Percentiles rank a stretch among this genome's conserved stretches.
phyloP scores from a whole-genome alignment of 495 filamentous ascomycete genomes.

The Talaromyces nanjingensis region DNA sequence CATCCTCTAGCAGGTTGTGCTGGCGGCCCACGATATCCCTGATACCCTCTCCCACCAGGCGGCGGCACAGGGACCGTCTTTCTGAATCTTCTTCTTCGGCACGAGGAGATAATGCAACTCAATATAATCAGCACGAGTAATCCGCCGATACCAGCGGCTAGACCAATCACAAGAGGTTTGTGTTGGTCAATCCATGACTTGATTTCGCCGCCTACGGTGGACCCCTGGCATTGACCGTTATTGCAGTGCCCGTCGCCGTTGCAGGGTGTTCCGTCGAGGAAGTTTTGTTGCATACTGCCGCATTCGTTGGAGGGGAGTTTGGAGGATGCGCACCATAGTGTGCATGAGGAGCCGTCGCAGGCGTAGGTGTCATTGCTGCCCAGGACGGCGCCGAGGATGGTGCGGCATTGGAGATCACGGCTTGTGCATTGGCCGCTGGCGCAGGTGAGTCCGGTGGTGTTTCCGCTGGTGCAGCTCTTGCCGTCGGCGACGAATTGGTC shows the following conservation, averaged over 20 bases:
- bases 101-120: slow-evolving; percentile 51
- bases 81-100: slow-evolving; percentile 31
- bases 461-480: slow-evolving; percentile 49
- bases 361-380: slow-evolving; percentile 74
- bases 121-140: slow-evolving; percentile 57
- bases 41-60: background rate
- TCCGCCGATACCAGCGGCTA: slow-evolving; percentile 58
- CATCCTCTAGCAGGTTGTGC: background rate
- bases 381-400: slow-evolving; percentile 72
- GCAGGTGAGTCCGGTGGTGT: slow-evolving; percentile 56
- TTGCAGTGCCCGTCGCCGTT: slow-evolving; percentile 70
- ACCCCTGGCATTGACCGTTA: slow-evolving; percentile 66
- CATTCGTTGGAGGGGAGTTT: slow-evolving; percentile 56
- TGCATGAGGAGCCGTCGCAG: slow-evolving; percentile 67
- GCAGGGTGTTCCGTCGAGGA: slow-evolving; percentile 88
- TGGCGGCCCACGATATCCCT: background rate
- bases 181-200: slow-evolving; percentile 62
- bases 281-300: slow-evolving; percentile 79
- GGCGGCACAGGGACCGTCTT: background rate
- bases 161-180: slow-evolving; percentile 69
- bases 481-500: slow-evolving; percentile 69
- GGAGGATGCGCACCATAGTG: slow-evolving; percentile 69
- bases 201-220: slow-evolving; percentile 52
- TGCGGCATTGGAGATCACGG: slow-evolving; percentile 82
- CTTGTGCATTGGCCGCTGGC: slow-evolving; percentile 94